Evolutionary conservation across 176 grass and related monocot species (phyloP), one percentile per base, ranked within the genome.

Genomic region (Leersia perrieri): DNA sequence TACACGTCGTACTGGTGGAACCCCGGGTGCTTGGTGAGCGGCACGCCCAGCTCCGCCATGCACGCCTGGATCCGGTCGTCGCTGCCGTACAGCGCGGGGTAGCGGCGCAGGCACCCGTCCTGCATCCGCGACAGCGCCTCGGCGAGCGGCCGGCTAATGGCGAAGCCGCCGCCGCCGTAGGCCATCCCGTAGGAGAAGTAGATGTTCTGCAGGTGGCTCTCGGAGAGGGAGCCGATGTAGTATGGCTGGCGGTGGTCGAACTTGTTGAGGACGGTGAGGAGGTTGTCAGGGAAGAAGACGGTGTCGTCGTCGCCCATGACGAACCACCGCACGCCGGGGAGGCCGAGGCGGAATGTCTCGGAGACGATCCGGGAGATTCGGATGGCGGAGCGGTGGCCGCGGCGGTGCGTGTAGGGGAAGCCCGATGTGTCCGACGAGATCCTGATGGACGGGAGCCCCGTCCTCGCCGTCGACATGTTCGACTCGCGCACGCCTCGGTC

Each of bases 261-360:
- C 74, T 79, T 78, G 82, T 79, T 66, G 39, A 99, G 97, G 11
- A 94, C 80, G 62, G 68, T 60, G 40, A 93, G 88, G 65, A 99
- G 93, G 85, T 99, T 99, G 78, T 93, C 93, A 0, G 97, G 84
- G 78, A 99, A 57, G 87, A 99, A 99, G 76, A 93, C 82, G 27
- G 97, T 99, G 87, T 99, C 97, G 70, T 99, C 97, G 67, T 99
- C 97, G 44, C 97, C 97, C 97, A 99, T 96, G 26, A 99, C 97
- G 76, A 86, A 99, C 97, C 97, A 99, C 27, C 91, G 91, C 42
- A 93, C 91, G 14, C 79, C 75, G 7, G 90, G 80, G 7, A 99
- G 97, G 36, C 85, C 83, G 18, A 99, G 91, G 73, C 91, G 91
- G 85, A 83, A 89, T 5, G 93, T 99, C 87, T 99, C 97, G 61